Evolutionary conservation across 2,329 filamentous ascomycete species (phyloP).

Genomic region (Epichloe amarillans): DNA sequence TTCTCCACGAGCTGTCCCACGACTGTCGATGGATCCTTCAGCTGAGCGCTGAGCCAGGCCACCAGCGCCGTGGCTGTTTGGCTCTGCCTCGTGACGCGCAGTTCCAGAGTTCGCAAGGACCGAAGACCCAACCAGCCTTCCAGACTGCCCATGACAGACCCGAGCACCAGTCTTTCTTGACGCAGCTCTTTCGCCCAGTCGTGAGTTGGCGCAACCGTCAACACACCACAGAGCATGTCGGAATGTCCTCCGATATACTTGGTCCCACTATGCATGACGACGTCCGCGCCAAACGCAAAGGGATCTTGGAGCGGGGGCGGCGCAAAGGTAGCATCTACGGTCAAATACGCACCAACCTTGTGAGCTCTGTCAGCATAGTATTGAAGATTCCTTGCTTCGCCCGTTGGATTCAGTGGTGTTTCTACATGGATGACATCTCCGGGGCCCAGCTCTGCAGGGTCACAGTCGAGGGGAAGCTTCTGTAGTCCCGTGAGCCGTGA

Average conservation of each 20-base stretch:
- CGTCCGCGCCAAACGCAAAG: slow-evolving; percentile 66
- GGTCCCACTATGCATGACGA: slow-evolving; percentile 84
- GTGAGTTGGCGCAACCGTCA: slow-evolving; percentile 47
- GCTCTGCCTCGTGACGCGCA: slow-evolving; percentile 69
- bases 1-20: slow-evolving; percentile 43
- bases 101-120: slow-evolving; percentile 71
- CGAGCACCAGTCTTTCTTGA: slow-evolving; percentile 62
- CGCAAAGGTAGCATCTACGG: slow-evolving; percentile 84
- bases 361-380: slow-evolving; percentile 62
- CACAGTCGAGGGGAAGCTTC: slow-evolving; percentile 59
- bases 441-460: slow-evolving; percentile 48
- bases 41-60: slow-evolving; percentile 48
- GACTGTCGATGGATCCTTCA: slow-evolving; percentile 23
- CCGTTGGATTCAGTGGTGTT: slow-evolving; percentile 85
- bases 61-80: slow-evolving; percentile 57
- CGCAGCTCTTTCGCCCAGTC: slow-evolving; percentile 48
- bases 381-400: slow-evolving; percentile 62
- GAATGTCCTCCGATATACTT: slow-evolving; percentile 96
- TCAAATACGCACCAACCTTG: slow-evolving; percentile 57
- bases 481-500: slow-evolving; percentile 62
- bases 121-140: slow-evolving; percentile 88
- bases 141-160: slow-evolving; percentile 74
- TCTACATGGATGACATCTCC: slow-evolving; percentile 87
- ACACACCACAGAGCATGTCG: slow-evolving; percentile 79
- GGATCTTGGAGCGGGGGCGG: slow-evolving; percentile 84